Evolutionary conservation across 2,329 filamentous ascomycete species (phyloP).

Genomic region (Cladosporium sp.): DNA sequence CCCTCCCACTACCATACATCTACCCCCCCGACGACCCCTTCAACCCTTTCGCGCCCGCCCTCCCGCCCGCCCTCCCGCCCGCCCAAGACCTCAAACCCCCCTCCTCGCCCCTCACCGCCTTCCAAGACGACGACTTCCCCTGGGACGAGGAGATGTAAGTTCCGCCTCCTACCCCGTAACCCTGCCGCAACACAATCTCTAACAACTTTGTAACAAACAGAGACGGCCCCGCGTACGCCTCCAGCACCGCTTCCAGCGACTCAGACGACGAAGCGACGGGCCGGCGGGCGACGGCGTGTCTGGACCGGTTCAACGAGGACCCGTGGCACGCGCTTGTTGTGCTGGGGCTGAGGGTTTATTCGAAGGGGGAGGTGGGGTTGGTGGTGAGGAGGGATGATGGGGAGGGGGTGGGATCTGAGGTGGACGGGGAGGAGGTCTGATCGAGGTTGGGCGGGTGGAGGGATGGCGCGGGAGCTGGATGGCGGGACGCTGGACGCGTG

Average conservation of each 20-base stretch:
- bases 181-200: too few relatives aligned
- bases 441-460: too few relatives aligned
- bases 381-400: conserved; percentile 32
- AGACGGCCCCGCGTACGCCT: conserved; percentile 17
- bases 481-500: too few relatives aligned
- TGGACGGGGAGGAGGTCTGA: not conserved
- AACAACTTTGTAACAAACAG: not conserved
- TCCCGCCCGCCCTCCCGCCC: too few relatives aligned
- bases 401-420: not conserved
- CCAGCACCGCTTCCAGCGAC: not conserved
- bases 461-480: too few relatives aligned
- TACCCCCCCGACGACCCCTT: too few relatives aligned
- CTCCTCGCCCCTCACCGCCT: not conserved
- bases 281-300: not conserved
- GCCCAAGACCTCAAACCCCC: conserved; percentile 3
- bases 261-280: conserved; percentile 2
- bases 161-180: not conserved
- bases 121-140: conserved; percentile 28
- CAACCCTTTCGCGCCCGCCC: not conserved
- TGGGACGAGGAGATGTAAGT: conserved; percentile 28
- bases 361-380: conserved; percentile 48
- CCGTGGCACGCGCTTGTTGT: conserved; percentile 59
- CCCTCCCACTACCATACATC: too few relatives aligned
- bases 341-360: conserved; percentile 53
- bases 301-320: conserved; percentile 41